Base-by-base conservation (phyloP, 2,329 filamentous ascomycete species). In the Mycogone perniciosa region DNA sequence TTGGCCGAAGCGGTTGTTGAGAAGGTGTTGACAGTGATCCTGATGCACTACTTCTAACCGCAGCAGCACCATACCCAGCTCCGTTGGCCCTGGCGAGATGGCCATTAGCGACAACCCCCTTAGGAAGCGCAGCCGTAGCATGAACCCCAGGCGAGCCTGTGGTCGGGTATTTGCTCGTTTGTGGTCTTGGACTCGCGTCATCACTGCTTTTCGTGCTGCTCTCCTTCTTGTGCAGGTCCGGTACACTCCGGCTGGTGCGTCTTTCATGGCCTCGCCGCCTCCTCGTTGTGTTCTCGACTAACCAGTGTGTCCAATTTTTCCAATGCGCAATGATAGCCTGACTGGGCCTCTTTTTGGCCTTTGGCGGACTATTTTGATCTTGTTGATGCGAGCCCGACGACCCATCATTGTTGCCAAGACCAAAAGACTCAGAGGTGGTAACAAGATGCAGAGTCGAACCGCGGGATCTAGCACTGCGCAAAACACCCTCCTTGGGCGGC, bases 361-460 rank as follows among this genome's bases (percentile, higher is more conserved):
- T 81, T 47, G 73, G 73, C 6, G 64, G 56, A 7, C 50, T 65
- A 27, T 54, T 59, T 49, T 66, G 59, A 48, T 63, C 60, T 50
- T 64, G 60, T 29, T 60, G 54, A 54, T 69, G 58, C 39, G 62
- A 59, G 35, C 50, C 46, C 6, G 51, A 46, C 2, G 49, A 43
- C 1, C 43, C 44, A 35, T 53, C 57, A 33, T 47, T 59, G 30
- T 58, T 56, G 48, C 64, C 66, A n/a, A 66, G 57, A 20, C 67
- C 67, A 11, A 81, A 56, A 1, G 72, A 73, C 13, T 81, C 78
- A 6, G 75, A 74, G 0, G 81, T 83, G 7, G 88, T 86, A 37
- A 95, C 89, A 4, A 95, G 80, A 63, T 96, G 89, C 31, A 96
- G 77, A 56, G 89, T 93, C 58, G 90, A 96, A 40, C 88, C 87